Conservation (phyloP, 202 grass and related monocot genomes). For the Miscanthus sacchariflorus region DNA sequence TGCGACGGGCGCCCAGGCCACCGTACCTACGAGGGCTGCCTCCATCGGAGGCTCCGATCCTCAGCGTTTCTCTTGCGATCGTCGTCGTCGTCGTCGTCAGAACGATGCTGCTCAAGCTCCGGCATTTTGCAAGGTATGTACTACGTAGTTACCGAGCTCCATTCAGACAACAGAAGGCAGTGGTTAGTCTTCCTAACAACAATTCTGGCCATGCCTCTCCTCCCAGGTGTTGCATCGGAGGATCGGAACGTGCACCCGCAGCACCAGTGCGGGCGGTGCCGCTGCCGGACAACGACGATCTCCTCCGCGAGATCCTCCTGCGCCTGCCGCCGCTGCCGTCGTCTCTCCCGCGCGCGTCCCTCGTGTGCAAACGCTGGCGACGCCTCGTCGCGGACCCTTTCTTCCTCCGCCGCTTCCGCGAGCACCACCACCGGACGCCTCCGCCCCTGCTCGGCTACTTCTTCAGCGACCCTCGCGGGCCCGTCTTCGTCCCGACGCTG, state of each 20-base stretch:
- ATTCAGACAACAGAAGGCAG: neutral
- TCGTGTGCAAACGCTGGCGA: neutral
- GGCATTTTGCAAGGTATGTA: neutral
- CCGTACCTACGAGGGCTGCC: too few relatives aligned
- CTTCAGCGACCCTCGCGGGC: neutral
- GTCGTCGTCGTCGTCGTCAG: neutral
- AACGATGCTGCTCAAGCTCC: neutral
- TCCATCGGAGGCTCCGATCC: neutral
- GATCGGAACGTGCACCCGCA: neutral
- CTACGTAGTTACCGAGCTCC: neutral
- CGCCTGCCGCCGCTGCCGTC: slow-evolving; percentile 6
- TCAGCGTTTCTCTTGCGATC: neutral
- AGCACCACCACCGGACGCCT: neutral
- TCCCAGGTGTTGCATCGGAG: slow-evolving; percentile 18
- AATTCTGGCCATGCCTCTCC: neutral
- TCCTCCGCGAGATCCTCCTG: slow-evolving; percentile 21
- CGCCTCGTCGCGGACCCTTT: neutral
- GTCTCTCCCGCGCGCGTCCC: neutral
- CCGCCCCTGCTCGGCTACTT: slow-evolving; percentile 15
- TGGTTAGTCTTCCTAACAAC: neutral
- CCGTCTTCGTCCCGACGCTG: slow-evolving; percentile 7
- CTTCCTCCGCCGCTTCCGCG: neutral
- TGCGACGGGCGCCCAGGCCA: too few relatives aligned
- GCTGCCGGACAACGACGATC: slow-evolving; percentile 14
- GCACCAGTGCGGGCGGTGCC: fast-evolving